These are phyloP conservation scores for Fraxinus platypoda DNA, from an alignment of 305 asterid genomes.

Conservation along the genomic window DNA sequence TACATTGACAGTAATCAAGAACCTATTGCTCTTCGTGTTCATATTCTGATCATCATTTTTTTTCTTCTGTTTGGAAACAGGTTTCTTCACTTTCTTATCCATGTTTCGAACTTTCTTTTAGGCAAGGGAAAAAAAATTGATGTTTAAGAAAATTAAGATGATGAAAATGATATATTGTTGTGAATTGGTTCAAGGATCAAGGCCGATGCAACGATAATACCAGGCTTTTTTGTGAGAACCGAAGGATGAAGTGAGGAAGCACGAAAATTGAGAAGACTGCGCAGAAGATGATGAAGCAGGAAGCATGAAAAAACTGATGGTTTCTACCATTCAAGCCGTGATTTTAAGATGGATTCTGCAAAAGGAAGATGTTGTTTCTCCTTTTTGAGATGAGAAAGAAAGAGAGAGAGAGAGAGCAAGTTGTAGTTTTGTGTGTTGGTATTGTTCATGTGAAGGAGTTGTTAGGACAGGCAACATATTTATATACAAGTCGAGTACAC, in stretches of 20 bases:
- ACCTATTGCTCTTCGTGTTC: constrained; percentile 12
- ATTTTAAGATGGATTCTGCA: neutral
- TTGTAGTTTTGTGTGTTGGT: neutral
- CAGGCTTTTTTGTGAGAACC: constrained; percentile 17
- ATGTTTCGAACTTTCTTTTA: neutral
- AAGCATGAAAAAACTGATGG: constrained; percentile 13
- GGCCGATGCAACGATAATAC: constrained; percentile 29
- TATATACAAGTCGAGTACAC: neutral
- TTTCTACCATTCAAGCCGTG: constrained; percentile 23
- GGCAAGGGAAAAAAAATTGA: neutral
- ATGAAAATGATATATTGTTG: neutral
- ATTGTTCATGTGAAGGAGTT: neutral
- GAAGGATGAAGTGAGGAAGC: constrained; percentile 14
- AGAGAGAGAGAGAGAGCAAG: neutral
- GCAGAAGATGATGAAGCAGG: neutral
- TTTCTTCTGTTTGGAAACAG: constrained; percentile 14
- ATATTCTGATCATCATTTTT: neutral
- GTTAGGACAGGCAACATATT: neutral
- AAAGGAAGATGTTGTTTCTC: neutral
- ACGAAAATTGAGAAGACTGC: neutral
- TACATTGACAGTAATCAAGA: constrained; percentile 39
- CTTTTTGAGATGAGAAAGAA: neutral
- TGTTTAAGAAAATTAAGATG: neutral
- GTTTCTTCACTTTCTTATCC: constrained; percentile 8
- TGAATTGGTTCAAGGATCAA: constrained; percentile 21